Percentiles rank a stretch among this genome's conserved stretches.
Evolutionary conservation across 805 yeast genomes (phyloP).

Genomic region (Myxozyma mucilagina): DNA sequence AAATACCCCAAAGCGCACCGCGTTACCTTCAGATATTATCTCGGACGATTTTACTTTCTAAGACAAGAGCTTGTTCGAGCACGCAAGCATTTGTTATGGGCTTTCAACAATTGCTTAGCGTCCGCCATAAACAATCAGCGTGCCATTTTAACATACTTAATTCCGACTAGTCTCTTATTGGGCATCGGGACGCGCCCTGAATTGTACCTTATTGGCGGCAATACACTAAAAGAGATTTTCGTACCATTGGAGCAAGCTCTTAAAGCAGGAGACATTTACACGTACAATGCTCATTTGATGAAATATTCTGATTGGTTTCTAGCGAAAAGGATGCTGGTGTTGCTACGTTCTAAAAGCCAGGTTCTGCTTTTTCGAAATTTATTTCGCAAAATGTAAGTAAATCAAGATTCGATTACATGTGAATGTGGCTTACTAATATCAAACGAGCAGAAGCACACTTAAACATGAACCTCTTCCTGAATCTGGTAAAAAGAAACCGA

Average conservation of each 20-base stretch:
- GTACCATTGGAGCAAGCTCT: conserved; percentile 44
- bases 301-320: conserved; percentile 36
- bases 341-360: conserved; percentile 36
- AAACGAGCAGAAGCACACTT: neutral
- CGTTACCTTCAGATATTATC: conserved; percentile 56
- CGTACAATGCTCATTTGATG: conserved; percentile 41
- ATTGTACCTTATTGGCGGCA: conserved; percentile 29
- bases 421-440: neutral
- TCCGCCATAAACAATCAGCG: conserved; percentile 41
- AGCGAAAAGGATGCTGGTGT: conserved; percentile 35
- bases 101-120: conserved; percentile 47
- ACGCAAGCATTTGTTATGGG: conserved; percentile 57
- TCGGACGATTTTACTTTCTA: conserved; percentile 57
- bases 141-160: conserved; percentile 49
- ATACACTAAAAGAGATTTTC: conserved; percentile 42
- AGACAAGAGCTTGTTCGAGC: conserved; percentile 55
- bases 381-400: conserved; percentile 20
- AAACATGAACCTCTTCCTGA: neutral
- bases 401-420: neutral
- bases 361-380: conserved; percentile 39
- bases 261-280: conserved; percentile 47
- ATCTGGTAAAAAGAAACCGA: conserved; percentile 14
- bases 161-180: conserved; percentile 55
- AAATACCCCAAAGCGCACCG: conserved; percentile 50
- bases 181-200: conserved; percentile 51